Conservation (phyloP, 1,284 basidiomycete species). For the Pseudozyma flocculosa region DNA sequence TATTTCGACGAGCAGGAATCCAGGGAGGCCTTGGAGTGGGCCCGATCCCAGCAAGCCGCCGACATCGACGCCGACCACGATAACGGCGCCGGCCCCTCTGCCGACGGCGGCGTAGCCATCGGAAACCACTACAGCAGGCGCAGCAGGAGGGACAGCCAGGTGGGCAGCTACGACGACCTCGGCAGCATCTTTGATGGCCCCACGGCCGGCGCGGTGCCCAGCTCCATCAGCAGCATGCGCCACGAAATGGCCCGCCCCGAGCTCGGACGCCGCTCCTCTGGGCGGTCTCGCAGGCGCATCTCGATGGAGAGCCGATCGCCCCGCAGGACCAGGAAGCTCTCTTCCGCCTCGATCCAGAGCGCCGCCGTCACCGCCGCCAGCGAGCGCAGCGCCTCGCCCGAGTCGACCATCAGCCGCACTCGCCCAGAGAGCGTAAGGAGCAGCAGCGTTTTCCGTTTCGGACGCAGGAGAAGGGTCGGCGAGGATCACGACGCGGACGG, state of each 20-base stretch:
- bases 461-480: slow-evolving; percentile 19
- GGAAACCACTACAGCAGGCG: slow-evolving; percentile 11
- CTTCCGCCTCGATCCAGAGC: slow-evolving; percentile 23
- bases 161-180: slow-evolving; percentile 53
- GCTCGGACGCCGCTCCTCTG: slow-evolving; percentile 37
- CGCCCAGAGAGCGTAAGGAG: slow-evolving; percentile 39
- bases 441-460: slow-evolving; percentile 37
- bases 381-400: slow-evolving; percentile 27
- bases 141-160: slow-evolving; percentile 49
- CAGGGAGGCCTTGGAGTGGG: slow-evolving; percentile 47
- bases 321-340: slow-evolving; percentile 25
- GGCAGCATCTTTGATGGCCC: slow-evolving; percentile 56
- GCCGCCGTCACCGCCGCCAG: slow-evolving; percentile 30
- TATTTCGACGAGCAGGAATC: slow-evolving; percentile 55
- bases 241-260: slow-evolving; percentile 41
- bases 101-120: slow-evolving; percentile 10
- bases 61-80: slow-evolving; percentile 2
- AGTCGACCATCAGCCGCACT: slow-evolving; percentile 23
- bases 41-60: slow-evolving; percentile 16
- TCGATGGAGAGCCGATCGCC: slow-evolving; percentile 45
- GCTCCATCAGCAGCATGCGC: slow-evolving; percentile 44
- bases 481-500: slow-evolving; percentile 21
- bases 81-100: neutral
- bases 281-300: slow-evolving; percentile 41
- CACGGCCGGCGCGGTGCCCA: slow-evolving; percentile 51